phyloP scores from a whole-genome alignment of 2,329 filamentous ascomycete species.

The Sarocladiaceae sp. region DNA sequence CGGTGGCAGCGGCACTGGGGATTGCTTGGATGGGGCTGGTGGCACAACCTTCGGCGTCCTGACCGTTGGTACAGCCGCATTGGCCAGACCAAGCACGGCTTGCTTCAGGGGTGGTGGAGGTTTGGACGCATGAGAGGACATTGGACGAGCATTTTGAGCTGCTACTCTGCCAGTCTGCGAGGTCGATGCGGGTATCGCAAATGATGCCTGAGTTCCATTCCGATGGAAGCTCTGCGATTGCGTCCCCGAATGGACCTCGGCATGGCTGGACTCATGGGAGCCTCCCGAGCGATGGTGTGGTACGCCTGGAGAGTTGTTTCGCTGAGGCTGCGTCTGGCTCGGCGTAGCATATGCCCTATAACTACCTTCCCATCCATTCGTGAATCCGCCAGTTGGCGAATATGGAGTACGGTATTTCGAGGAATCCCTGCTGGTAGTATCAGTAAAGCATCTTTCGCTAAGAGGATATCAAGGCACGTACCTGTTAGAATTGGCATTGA shows the following conservation, averaged over 20 bases:
- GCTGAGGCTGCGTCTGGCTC: no score
- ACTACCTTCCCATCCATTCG: slow-evolving; percentile 56
- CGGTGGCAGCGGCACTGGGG: slow-evolving; percentile 39
- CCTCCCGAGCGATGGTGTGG: no score
- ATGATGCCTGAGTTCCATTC: not conserved
- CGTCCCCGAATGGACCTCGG: not conserved
- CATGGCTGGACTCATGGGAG: no score
- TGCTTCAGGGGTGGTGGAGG: not conserved
- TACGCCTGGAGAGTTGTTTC: no score
- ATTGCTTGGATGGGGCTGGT: slow-evolving; percentile 34
- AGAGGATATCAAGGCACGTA: slow-evolving; percentile 23
- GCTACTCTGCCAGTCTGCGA: not conserved
- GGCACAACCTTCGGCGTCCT: slow-evolving; percentile 25
- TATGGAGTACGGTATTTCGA: slow-evolving; percentile 58
- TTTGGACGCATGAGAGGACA: not conserved
- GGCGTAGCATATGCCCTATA: slow-evolving; percentile 40
- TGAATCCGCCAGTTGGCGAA: slow-evolving; percentile 52
- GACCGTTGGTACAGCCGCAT: slow-evolving; percentile 13
- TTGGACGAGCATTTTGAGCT: not conserved
- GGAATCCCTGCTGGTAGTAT: slow-evolving; percentile 37
- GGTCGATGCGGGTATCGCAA: not conserved
- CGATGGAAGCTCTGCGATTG: not conserved
- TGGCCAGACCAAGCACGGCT: not conserved
- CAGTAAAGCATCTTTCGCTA: not conserved
- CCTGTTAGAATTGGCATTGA: slow-evolving; percentile 58